Evolutionary conservation across 179 eudicot genomes (phyloP).

Genomic region (Spinacia oleracea): DNA sequence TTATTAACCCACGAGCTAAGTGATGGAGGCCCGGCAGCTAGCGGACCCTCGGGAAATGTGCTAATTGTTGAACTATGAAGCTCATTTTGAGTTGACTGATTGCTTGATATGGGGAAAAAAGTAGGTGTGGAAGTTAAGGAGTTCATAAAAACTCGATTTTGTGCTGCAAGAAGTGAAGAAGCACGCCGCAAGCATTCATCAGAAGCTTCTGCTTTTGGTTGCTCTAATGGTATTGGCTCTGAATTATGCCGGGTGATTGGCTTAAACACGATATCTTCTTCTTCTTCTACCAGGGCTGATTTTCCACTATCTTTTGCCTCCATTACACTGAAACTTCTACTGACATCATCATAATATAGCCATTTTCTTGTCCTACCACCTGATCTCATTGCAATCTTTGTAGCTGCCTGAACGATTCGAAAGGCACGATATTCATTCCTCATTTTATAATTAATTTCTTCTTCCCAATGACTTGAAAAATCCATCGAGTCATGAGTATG

Average conservation of each 20-base stretch:
- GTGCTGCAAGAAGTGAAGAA: constrained; percentile 52
- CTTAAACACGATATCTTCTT: constrained; percentile 88
- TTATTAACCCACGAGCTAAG: constrained; percentile 82
- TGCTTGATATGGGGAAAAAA: constrained; percentile 21
- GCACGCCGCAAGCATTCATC: constrained; percentile 75
- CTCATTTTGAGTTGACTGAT: constrained; percentile 32
- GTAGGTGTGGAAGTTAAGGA: constrained; percentile 32
- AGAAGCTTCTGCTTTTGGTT: constrained; percentile 24
- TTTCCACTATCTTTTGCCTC: constrained; percentile 28
- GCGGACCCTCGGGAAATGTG: constrained; percentile 18
- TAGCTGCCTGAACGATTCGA: constrained; percentile 64
- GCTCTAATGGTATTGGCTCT: constrained; percentile 48
- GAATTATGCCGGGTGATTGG: constrained; percentile 78
- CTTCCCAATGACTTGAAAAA: constrained; percentile 44
- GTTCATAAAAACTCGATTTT: constrained; percentile 39
- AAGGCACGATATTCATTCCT: constrained; percentile 45
- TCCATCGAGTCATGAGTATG: constrained; percentile 42
- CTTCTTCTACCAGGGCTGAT: constrained; percentile 51
- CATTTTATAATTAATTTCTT: constrained; percentile 33
- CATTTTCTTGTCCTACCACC: constrained; percentile 31
- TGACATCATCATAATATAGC: constrained; percentile 42
- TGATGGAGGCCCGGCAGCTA: constrained; percentile 80
- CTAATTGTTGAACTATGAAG: constrained; percentile 19
- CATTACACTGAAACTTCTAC: constrained; percentile 35
- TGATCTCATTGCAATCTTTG: constrained; percentile 38